phyloP scores from a whole-genome alignment of 129 eudicot species.

The Dittrichia graveolens region DNA sequence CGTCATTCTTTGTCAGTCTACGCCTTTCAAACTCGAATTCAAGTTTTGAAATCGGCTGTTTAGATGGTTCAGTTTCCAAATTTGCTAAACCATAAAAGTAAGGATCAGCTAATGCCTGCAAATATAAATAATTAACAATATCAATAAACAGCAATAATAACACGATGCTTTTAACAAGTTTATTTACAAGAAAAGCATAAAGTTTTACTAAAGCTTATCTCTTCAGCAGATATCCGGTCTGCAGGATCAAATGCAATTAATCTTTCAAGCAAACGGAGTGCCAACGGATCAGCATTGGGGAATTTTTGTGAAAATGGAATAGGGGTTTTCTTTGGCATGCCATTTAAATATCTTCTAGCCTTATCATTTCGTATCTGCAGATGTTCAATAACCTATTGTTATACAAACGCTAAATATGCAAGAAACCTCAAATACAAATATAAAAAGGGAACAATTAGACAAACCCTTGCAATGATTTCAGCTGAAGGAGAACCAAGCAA shows the following conservation, averaged over 20 bases:
- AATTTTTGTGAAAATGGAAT: constrained; percentile 72
- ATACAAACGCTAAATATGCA: background rate
- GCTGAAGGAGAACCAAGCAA: constrained; percentile 82
- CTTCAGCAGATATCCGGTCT: constrained; percentile 87
- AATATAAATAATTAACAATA: constrained; percentile 23
- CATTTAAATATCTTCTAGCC: constrained; percentile 80
- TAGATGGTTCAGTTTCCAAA: constrained; percentile 82
- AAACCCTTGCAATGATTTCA: constrained; percentile 76
- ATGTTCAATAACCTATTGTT: constrained; percentile 11
- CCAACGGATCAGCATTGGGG: constrained; percentile 80
- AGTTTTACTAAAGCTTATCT: constrained; percentile 56
- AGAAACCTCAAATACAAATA: background rate
- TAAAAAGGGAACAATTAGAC: constrained; percentile 30
- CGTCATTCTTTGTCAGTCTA: constrained; percentile 75
- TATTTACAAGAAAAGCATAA: constrained; percentile 11
- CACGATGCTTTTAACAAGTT: background rate
- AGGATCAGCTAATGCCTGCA: constrained; percentile 87
- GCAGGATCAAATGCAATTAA: constrained; percentile 89
- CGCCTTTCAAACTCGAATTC: constrained; percentile 92
- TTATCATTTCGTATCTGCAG: constrained; percentile 86
- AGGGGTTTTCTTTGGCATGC: constrained; percentile 66
- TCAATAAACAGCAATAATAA: constrained; percentile 32
- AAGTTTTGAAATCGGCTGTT: constrained; percentile 76
- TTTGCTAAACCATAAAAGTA: constrained; percentile 74
- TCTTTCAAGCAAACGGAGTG: constrained; percentile 75